phyloP scores from a whole-genome alignment of 139 green algal species.

The Spirogloea muscicola region DNA sequence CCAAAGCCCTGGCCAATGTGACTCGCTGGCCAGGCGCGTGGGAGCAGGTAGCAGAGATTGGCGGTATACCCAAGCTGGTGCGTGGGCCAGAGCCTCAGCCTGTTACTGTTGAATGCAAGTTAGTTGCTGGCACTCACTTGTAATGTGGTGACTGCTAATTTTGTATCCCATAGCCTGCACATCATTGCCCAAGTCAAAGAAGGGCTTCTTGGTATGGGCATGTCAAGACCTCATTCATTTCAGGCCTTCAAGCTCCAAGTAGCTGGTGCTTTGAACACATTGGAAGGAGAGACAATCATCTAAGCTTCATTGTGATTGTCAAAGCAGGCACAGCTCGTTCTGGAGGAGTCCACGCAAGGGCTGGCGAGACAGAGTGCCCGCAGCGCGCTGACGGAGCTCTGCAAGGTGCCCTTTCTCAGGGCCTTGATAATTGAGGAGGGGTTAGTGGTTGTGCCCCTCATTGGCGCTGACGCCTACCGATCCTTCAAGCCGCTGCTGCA shows the following conservation, averaged over 20 bases:
- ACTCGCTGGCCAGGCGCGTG: neutral
- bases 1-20: neutral
- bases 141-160: neutral
- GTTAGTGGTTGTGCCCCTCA: neutral
- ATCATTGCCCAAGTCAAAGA: no score
- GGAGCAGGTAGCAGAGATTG: neutral
- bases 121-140: no score
- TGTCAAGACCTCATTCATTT: no score
- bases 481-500: slow-evolving; percentile 2
- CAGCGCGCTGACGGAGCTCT: neutral
- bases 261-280: neutral
- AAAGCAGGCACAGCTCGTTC: neutral
- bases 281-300: neutral
- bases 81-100: no score
- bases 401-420: neutral
- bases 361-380: neutral
- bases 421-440: neutral
- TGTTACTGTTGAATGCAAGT: no score
- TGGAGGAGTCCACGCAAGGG: neutral
- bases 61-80: neutral
- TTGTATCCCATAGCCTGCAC: neutral
- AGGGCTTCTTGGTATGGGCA: no score
- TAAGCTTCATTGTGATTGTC: neutral
- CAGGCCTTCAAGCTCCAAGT: no score
- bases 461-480: neutral